Evolutionary conservation across 2,329 filamentous ascomycete species (phyloP).

Genomic region (Penicillium sp.): DNA sequence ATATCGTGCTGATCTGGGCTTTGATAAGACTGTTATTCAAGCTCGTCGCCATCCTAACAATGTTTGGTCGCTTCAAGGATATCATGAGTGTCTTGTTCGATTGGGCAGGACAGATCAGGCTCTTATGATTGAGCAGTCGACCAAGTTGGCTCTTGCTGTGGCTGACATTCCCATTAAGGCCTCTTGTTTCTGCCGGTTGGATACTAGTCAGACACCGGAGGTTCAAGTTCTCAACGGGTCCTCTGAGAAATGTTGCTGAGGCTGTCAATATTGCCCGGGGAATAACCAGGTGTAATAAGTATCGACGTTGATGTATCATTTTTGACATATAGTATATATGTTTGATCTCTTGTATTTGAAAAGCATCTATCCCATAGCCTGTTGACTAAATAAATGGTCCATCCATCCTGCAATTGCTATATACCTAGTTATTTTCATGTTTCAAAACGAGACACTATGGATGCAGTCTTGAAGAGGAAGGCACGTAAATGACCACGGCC

Average conservation of each 20-base stretch:
- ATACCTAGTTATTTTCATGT: too few species aligned
- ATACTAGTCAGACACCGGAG: conserved; percentile 15
- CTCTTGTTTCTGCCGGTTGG: conserved; percentile 60
- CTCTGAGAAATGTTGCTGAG: neutral
- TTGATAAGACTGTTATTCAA: conserved; percentile 61
- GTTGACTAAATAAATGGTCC: too few species aligned
- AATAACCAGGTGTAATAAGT: too few species aligned
- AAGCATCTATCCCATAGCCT: too few species aligned
- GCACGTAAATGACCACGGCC: too few species aligned
- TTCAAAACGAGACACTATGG: too few species aligned
- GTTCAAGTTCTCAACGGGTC: neutral
- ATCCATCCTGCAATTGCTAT: too few species aligned
- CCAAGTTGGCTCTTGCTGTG: conserved; percentile 56
- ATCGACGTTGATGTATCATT: too few species aligned
- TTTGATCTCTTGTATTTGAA: too few species aligned
- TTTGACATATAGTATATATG: too few species aligned
- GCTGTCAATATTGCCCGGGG: too few species aligned
- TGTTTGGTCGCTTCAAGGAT: conserved; percentile 74
- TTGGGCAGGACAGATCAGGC: conserved; percentile 55
- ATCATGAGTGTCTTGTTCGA: conserved; percentile 67
- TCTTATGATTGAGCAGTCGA: conserved; percentile 47
- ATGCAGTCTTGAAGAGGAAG: too few species aligned
- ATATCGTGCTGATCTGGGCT: conserved; percentile 65
- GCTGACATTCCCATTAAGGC: conserved; percentile 63
- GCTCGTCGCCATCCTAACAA: conserved; percentile 70